Evolutionary conservation across 2,329 filamentous ascomycete genomes (phyloP).

Genomic region (Fusarium floridanum): DNA sequence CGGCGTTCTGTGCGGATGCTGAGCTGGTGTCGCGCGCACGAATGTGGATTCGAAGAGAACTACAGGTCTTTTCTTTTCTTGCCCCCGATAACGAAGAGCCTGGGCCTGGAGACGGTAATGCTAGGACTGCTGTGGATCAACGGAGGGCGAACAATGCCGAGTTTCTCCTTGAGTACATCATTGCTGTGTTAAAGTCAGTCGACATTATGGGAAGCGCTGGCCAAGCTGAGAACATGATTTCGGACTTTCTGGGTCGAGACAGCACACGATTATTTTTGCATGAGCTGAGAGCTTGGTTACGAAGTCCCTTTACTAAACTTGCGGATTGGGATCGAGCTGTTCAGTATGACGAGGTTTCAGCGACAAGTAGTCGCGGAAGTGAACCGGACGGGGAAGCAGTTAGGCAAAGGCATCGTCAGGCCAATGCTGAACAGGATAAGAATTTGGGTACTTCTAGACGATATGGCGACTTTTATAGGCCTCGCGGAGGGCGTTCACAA

Average conservation of each 20-base stretch:
- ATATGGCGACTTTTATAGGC: constrained; percentile 48
- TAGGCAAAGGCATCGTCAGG: neutral
- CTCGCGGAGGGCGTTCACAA: constrained; percentile 16
- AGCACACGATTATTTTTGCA: constrained; percentile 84
- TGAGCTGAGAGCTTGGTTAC: constrained; percentile 84
- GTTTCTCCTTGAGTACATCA: constrained; percentile 86
- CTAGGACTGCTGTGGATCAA: constrained; percentile 34
- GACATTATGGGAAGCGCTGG: constrained; percentile 85
- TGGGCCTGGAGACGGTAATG: constrained; percentile 3
- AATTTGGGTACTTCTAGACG: neutral
- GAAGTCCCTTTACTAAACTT: constrained; percentile 80
- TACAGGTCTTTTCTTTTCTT: constrained; percentile 85
- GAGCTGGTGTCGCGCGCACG: constrained; percentile 81
- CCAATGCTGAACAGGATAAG: neutral
- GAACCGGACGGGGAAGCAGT: neutral
- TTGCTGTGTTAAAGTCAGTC: constrained; percentile 85
- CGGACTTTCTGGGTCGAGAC: constrained; percentile 81
- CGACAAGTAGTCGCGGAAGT: neutral
- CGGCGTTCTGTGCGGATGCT: constrained; percentile 72
- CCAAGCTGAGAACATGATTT: constrained; percentile 82
- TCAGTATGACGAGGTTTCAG: constrained; percentile 68
- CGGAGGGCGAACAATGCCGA: constrained; percentile 77
- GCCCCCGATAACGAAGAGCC: constrained; percentile 44
- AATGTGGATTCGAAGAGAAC: constrained; percentile 85
- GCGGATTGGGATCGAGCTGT: constrained; percentile 85